A percentile compares a stretch with the other conserved stretches of the same genome.
Conservation (phyloP, 345 rosid species). For the Populus alba region DNA sequence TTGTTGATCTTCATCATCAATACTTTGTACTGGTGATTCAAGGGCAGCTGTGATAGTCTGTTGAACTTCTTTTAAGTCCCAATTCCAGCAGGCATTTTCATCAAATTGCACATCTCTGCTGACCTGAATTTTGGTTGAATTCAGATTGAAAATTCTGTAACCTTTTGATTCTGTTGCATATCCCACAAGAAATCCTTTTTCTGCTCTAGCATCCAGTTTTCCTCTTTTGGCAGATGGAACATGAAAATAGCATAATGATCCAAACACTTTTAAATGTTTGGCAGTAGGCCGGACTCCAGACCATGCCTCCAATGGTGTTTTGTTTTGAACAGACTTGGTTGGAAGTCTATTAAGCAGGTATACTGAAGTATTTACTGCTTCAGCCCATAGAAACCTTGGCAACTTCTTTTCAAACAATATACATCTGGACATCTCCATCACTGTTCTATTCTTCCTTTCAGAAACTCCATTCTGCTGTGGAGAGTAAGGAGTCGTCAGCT, state of each 20-base stretch:
- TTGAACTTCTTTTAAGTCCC: background rate
- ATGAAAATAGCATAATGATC: background rate
- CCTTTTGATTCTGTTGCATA: background rate
- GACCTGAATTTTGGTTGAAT: background rate
- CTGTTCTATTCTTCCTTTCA: background rate
- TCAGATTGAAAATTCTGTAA: background rate
- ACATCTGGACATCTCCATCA: background rate
- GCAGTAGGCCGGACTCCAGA: background rate
- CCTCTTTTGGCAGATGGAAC: background rate
- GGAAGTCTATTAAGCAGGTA: background rate
- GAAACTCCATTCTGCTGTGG: background rate
- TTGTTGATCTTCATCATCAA: too few relatives aligned
- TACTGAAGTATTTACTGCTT: background rate
- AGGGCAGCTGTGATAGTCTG: too few relatives aligned
- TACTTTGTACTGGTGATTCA: background rate
- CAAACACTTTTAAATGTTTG: background rate
- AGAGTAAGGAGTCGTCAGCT: background rate
- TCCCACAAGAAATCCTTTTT: background rate
- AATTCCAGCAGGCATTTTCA: background rate
- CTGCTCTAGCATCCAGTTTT: background rate
- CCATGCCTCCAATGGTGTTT: background rate
- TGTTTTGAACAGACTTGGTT: background rate
- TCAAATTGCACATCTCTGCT: constrained; percentile 7
- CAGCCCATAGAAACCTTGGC: background rate
- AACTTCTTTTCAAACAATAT: background rate